Conservation (phyloP, 352 stramenopile genomes). For the Phytophthora foliorum region DNA sequence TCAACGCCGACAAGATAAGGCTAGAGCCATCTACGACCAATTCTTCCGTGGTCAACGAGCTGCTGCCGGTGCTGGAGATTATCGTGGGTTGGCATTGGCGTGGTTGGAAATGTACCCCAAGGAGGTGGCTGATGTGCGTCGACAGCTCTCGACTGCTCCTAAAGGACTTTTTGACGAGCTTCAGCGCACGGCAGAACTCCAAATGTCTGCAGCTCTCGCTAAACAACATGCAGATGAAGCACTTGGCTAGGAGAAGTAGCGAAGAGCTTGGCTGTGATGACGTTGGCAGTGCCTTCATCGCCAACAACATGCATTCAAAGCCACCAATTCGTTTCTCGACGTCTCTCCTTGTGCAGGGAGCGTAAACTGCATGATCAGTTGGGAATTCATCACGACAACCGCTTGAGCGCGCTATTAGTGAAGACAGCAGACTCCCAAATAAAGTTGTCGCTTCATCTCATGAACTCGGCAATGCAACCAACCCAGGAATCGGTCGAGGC, state of each 20-base stretch:
- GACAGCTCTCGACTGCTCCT: slow-evolving; percentile 40
- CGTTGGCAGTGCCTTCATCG: background rate
- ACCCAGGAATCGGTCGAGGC: background rate
- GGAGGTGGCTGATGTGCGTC: slow-evolving; percentile 42
- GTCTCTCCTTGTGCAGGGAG: no score
- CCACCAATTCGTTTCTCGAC: no score
- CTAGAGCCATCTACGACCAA: slow-evolving; percentile 55
- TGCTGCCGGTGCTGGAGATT: slow-evolving; percentile 1
- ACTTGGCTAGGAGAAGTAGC: background rate
- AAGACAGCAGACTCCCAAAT: no score
- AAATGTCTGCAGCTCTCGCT: slow-evolving; percentile 49
- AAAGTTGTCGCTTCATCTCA: no score
- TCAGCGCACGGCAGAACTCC: slow-evolving; percentile 60
- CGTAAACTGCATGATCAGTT: no score
- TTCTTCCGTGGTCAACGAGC: slow-evolving; percentile 42
- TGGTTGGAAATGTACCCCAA: slow-evolving; percentile 71
- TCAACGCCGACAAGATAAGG: slow-evolving; percentile 49
- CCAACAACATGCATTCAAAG: background rate
- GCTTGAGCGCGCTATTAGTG: no score
- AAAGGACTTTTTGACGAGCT: slow-evolving; percentile 60
- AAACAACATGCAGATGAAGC: slow-evolving; percentile 13
- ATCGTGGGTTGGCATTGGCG: slow-evolving; percentile 24
- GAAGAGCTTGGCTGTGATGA: background rate
- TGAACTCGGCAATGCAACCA: no score
- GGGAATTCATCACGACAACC: no score